phyloP scores from a whole-genome alignment of 306 rosid genomes.

The Cercis canadensis region DNA sequence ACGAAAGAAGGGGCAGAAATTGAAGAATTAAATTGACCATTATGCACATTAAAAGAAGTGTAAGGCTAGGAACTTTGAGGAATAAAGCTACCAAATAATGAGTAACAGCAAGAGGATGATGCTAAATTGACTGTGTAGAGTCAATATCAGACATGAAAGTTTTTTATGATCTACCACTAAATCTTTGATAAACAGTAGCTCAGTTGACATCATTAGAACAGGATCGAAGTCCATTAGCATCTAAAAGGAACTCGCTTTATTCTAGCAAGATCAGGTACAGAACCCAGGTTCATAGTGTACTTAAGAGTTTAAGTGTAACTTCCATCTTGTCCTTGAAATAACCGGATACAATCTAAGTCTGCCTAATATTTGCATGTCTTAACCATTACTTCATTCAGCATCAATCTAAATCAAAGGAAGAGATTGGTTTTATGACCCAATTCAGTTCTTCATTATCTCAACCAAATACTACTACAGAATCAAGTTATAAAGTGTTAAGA shows the following conservation, averaged over 20 bases:
- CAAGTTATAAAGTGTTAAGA: slow-evolving; percentile 4
- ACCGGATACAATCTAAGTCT: not conserved
- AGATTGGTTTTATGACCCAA: not conserved
- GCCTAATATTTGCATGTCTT: not conserved
- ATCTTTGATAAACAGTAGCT: too few relatives aligned
- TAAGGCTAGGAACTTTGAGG: not conserved
- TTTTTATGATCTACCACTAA: too few relatives aligned
- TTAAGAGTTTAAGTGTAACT: not conserved
- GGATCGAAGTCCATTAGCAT: not conserved
- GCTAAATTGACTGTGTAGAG: not conserved
- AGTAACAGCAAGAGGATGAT: not conserved
- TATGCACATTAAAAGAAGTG: too few relatives aligned
- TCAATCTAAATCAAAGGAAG: slow-evolving; percentile 10
- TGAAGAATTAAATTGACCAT: too few relatives aligned
- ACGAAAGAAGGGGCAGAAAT: too few relatives aligned
- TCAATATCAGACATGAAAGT: too few relatives aligned
- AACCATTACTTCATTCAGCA: not conserved
- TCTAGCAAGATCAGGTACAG: not conserved
- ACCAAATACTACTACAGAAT: not conserved
- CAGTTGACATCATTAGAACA: not conserved
- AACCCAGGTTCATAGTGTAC: slow-evolving; percentile 11
- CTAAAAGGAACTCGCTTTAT: not conserved
- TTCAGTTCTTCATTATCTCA: not conserved
- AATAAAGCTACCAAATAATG: not conserved
- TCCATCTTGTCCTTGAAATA: slow-evolving; percentile 21